Percentiles rank a stretch among this genome's conserved stretches.
Evolutionary conservation across 2,329 filamentous ascomycete species (phyloP).

Genomic region (Fusarium caatingaense): DNA sequence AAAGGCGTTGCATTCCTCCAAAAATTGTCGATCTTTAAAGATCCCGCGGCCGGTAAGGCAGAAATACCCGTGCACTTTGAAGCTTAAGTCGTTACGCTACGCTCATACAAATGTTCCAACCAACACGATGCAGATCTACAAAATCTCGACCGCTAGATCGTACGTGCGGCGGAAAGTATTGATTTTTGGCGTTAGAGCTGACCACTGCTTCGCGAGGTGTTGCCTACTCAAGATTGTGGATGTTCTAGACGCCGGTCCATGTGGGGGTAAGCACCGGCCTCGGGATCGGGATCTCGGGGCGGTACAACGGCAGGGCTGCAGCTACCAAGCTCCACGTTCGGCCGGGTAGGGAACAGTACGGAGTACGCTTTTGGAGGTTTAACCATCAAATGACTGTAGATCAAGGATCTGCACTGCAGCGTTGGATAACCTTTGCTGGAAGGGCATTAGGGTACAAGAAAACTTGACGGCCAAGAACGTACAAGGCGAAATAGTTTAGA

Average conservation of each 20-base stretch:
- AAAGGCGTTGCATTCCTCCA: constrained; percentile 6
- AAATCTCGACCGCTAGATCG: not conserved
- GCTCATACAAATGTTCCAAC: not conserved
- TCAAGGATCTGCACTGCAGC: not conserved
- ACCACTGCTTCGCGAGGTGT: not conserved
- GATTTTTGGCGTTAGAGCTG: not conserved
- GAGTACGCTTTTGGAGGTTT: not conserved
- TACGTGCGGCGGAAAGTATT: not conserved
- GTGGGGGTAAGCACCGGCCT: constrained; percentile 6
- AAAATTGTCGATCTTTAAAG: not conserved
- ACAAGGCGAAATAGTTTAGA: not conserved
- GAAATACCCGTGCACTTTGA: not conserved
- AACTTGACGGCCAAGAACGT: not conserved
- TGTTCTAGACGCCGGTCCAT: constrained; percentile 7
- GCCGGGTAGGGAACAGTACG: not conserved
- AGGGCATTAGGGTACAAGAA: not conserved
- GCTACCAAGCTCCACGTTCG: constrained; percentile 7
- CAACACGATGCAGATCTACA: not conserved
- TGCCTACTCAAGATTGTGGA: not conserved
- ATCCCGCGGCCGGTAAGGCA: not conserved
- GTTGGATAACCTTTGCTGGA: not conserved
- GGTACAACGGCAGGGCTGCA: constrained; percentile 31
- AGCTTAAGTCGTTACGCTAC: not conserved
- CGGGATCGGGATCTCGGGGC: constrained; percentile 4
- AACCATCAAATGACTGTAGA: not conserved